These are phyloP conservation scores for Dothidotthia symphoricarpi DNA, from an alignment of 2,329 filamentous ascomycete genomes.

Conservation along the genomic window DNA sequence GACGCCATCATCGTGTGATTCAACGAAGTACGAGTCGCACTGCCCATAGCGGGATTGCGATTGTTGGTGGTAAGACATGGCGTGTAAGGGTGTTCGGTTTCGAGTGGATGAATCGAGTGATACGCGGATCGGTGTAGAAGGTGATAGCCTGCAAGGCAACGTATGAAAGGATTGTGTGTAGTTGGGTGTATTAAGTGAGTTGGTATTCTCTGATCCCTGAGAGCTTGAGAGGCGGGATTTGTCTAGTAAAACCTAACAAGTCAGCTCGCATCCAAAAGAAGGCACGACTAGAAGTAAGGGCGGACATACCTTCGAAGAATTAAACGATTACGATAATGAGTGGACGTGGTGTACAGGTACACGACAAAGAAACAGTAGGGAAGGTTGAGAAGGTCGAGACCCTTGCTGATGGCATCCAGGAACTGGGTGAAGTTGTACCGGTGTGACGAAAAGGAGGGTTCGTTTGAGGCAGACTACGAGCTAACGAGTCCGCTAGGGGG, in stretches of 20 bases:
- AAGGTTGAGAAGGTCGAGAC: constrained; percentile 34
- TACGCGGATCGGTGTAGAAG: constrained; percentile 45
- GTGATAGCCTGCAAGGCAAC: constrained; percentile 51
- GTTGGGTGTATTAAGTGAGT: constrained; percentile 53
- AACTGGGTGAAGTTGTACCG: constrained; percentile 40
- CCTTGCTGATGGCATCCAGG: constrained; percentile 48
- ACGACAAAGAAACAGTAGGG: constrained; percentile 35
- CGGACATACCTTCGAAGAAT: constrained; percentile 49
- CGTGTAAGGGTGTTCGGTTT: constrained; percentile 38
- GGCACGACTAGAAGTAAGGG: constrained; percentile 12
- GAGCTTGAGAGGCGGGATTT: constrained; percentile 38
- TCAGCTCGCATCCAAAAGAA: constrained; percentile 16
- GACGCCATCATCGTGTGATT: constrained; percentile 56
- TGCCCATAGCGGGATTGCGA: constrained; percentile 57
- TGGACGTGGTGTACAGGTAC: constrained; percentile 35
- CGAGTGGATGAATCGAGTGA: constrained; percentile 48
- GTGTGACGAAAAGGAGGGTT: constrained; percentile 38
- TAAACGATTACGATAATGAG: constrained; percentile 49
- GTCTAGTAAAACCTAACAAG: constrained; percentile 37
- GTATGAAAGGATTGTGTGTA: constrained; percentile 57
- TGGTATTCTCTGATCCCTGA: constrained; percentile 34
- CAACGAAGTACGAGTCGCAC: constrained; percentile 68
- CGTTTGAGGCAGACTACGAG: constrained; percentile 50
- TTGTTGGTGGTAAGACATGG: constrained; percentile 57
- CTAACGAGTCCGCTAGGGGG: constrained; percentile 52